Evolutionary conservation across 2,329 filamentous ascomycete species (phyloP).

Genomic region (Curvularia lunata): DNA sequence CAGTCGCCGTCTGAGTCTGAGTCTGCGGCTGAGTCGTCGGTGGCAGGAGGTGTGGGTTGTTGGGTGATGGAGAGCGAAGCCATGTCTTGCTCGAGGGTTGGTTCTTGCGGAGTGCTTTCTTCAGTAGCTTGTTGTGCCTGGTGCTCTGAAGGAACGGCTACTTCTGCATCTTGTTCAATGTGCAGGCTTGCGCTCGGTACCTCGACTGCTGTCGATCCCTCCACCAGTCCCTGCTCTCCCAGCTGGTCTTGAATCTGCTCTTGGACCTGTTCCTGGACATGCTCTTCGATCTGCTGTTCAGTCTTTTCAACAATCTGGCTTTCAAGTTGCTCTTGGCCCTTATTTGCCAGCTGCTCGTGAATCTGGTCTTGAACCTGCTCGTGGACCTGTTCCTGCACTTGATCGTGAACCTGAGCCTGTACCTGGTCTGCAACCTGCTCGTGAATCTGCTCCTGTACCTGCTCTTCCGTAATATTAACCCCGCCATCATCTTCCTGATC

Average conservation of each 20-base stretch:
- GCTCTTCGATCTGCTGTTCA: constrained; percentile 16
- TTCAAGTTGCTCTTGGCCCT: constrained; percentile 4
- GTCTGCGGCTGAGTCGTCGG: constrained; percentile 23
- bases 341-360: constrained; percentile 16
- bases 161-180: constrained; percentile 9
- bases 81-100: constrained; percentile 24
- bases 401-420: constrained; percentile 20
- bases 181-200: constrained; percentile 9
- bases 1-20: constrained; percentile 64
- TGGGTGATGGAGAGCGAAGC: constrained; percentile 32
- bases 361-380: constrained; percentile 17
- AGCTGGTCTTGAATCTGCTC: constrained; percentile 13
- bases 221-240: constrained; percentile 5
- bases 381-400: constrained; percentile 9
- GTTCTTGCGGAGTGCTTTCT: constrained; percentile 2
- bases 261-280: constrained; percentile 16
- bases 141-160: constrained; percentile 2
- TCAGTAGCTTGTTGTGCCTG: not conserved
- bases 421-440: constrained; percentile 4
- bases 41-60: constrained; percentile 27
- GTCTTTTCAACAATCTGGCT: constrained; percentile 6
- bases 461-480: constrained; percentile 12
- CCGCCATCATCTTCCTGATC: constrained; percentile 15
- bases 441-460: constrained; percentile 14
- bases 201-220: constrained; percentile 9